Percentiles rank a stretch among this genome's conserved stretches.
phyloP scores from a whole-genome alignment of 2,329 filamentous ascomycete genomes.

The Penicillium carneum region DNA sequence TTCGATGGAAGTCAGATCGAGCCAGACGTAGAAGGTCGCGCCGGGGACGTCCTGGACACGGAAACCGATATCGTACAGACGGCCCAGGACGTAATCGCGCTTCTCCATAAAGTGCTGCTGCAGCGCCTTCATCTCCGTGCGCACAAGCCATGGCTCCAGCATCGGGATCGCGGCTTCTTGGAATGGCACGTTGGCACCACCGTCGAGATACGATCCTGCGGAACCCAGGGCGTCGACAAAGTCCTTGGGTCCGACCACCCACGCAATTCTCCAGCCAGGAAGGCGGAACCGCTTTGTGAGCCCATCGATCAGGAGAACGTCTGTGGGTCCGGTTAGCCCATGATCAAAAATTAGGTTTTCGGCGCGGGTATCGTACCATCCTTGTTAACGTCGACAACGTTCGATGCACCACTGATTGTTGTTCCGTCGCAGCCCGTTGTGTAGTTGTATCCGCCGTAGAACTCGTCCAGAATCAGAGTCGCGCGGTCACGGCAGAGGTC shows the following conservation, averaged over 20 bases:
- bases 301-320: constrained; percentile 93
- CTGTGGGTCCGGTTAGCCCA: constrained; percentile 45
- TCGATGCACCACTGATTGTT: constrained; percentile 87
- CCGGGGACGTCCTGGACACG: constrained; percentile 82
- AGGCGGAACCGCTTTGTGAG: constrained; percentile 96
- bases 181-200: constrained; percentile 92
- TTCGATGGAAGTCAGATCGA: constrained; percentile 62
- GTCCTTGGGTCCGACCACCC: constrained; percentile 94
- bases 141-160: constrained; percentile 84
- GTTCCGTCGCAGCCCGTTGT: constrained; percentile 87
- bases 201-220: constrained; percentile 92
- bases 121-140: constrained; percentile 84
- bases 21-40: constrained; percentile 92
- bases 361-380: constrained; percentile 57
- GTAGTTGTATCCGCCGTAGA: constrained; percentile 97
- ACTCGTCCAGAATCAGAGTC: constrained; percentile 93
- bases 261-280: constrained; percentile 94
- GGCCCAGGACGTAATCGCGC: constrained; percentile 85
- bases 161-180: constrained; percentile 91
- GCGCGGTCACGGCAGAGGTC: constrained; percentile 89
- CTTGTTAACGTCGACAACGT: constrained; percentile 86
- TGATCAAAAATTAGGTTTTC: neutral
- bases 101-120: constrained; percentile 91
- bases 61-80: constrained; percentile 87
- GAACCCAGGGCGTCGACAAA: constrained; percentile 93